Base-by-base conservation (phyloP, 2,329 filamentous ascomycete species). In the Zasmidium cellare region DNA sequence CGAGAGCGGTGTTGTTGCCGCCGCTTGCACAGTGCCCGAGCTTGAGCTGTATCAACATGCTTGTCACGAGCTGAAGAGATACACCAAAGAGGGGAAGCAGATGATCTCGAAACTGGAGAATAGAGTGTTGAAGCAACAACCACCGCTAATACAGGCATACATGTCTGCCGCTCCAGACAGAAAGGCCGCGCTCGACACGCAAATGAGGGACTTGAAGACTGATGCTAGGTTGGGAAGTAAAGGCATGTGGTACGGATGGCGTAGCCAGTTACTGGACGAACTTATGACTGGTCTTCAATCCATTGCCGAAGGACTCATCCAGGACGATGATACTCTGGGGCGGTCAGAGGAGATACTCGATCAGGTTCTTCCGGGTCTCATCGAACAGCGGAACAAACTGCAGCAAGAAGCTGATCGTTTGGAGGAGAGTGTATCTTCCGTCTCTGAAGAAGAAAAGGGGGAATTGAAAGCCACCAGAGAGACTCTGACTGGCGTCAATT, bases 201-300 rank as follows among this genome's bases (percentile, higher is more conserved):
- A 97, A 71, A 94, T 99, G 80, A 94, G 96, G 74, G 97, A 97
- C 69, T 89, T 96, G 74, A 97, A 97, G 79, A 92, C 91, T 0
- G 90, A 96, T 72, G 91, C 93, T 16, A 85, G 94, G 23, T 82
- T 97, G 14, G 80, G 92, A 52, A 97, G 93, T 77, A 97, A 97
- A 72, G 91, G 91, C 57, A 92, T 94, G 80, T 99, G 94, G 94
- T 99, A 99, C 72, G 89, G 93, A 69, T 99, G 94, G 94, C 88
- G 94, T 44, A 93, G 90, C 82, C 93, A 94, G 68, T 82, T 97
- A 22, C 87, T 90, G 25, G 82, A 92, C 56, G 89, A 91, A 18
- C 82, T 99, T 38, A 92, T 89, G 70, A 87, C 91, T 66, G 92
- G 90, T 2, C 83, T 97, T 2, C 74, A 89, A 55, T 86, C 84